phyloP scores from a whole-genome alignment of 768 basidiomycete species.

The Rickenella mellea region DNA sequence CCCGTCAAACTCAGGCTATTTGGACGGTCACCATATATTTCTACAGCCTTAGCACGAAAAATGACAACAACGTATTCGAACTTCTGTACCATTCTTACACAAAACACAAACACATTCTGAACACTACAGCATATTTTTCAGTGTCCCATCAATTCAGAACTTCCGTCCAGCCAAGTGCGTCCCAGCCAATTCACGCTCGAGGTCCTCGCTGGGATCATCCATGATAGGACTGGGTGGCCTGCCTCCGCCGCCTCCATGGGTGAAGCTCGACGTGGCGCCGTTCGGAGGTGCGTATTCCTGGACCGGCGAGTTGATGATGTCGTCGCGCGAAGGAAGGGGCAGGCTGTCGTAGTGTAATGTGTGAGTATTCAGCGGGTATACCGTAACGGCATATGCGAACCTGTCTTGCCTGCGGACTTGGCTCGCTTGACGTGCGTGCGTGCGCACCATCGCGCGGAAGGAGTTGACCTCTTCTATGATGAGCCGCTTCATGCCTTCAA shows the following conservation, averaged over 20 bases:
- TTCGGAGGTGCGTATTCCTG: slow-evolving; percentile 47
- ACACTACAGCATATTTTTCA: no score
- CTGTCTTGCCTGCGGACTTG: slow-evolving; percentile 74
- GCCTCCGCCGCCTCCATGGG: slow-evolving; percentile 22
- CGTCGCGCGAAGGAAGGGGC: slow-evolving; percentile 72
- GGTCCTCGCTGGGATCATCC: slow-evolving; percentile 78
- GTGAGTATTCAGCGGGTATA: not conserved
- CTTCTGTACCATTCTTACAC: no score
- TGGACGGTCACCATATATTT: no score
- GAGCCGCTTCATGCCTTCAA: slow-evolving; percentile 93
- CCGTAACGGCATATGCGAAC: slow-evolving; percentile 25
- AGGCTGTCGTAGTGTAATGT: slow-evolving; percentile 33
- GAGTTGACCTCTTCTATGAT: slow-evolving; percentile 87
- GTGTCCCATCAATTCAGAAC: not conserved
- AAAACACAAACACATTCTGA: no score
- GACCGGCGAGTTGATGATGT: slow-evolving; percentile 70
- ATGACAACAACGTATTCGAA: no score
- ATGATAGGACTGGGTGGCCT: slow-evolving; percentile 61
- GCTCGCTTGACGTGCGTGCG: slow-evolving; percentile 64
- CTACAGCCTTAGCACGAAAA: no score
- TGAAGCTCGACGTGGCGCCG: slow-evolving; percentile 65
- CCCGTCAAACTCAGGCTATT: no score
- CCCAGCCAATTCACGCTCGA: slow-evolving; percentile 79
- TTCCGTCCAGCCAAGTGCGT: slow-evolving; percentile 40
- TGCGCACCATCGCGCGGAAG: slow-evolving; percentile 85